These are phyloP conservation scores for Speleostelium caveatum DNA, from an alignment of 78 protist species.

Conservation along the genomic window DNA sequence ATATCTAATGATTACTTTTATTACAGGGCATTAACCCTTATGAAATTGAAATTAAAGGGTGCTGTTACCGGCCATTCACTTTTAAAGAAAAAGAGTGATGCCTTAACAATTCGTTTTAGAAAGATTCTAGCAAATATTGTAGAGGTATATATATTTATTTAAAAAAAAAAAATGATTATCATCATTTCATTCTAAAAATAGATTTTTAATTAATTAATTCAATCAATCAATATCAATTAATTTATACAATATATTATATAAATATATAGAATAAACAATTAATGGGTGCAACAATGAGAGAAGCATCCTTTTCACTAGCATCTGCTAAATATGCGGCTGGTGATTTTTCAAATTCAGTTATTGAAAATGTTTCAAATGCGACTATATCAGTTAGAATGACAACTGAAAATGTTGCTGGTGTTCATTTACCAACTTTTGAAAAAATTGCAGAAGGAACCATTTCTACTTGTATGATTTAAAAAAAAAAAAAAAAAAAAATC, in stretches of 20 bases:
- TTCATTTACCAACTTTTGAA: slow-evolving; percentile 91
- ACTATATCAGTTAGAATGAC: slow-evolving; percentile 73
- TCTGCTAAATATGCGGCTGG: slow-evolving; percentile 91
- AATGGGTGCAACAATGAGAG: slow-evolving; percentile 87
- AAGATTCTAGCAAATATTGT: slow-evolving; percentile 79
- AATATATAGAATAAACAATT: slow-evolving; percentile 63
- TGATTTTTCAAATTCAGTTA: slow-evolving; percentile 85
- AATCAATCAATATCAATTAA: too few relatives aligned
- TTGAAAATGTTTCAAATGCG: slow-evolving; percentile 82
- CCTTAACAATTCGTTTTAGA: slow-evolving; percentile 93
- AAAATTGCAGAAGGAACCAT: slow-evolving; percentile 63
- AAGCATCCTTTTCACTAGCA: slow-evolving; percentile 89
- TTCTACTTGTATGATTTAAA: slow-evolving; percentile 18
- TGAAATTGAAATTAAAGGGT: slow-evolving; percentile 93
- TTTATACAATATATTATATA: too few relatives aligned
- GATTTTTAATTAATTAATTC: too few relatives aligned
- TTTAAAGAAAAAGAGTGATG: slow-evolving; percentile 98
- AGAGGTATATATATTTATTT: too few relatives aligned
- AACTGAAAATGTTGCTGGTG: slow-evolving; percentile 97
- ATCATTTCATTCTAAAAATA: neutral
- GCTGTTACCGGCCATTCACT: slow-evolving; percentile 96
- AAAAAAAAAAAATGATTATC: neutral
- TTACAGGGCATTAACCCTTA: slow-evolving; percentile 90
- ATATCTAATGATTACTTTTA: neutral
- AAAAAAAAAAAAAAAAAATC: too few relatives aligned